A percentile compares a stretch with the other conserved stretches of the same genome.
These are phyloP conservation scores for Camelina sativa DNA, from an alignment of 345 rosid genomes.

Conservation along the genomic window DNA sequence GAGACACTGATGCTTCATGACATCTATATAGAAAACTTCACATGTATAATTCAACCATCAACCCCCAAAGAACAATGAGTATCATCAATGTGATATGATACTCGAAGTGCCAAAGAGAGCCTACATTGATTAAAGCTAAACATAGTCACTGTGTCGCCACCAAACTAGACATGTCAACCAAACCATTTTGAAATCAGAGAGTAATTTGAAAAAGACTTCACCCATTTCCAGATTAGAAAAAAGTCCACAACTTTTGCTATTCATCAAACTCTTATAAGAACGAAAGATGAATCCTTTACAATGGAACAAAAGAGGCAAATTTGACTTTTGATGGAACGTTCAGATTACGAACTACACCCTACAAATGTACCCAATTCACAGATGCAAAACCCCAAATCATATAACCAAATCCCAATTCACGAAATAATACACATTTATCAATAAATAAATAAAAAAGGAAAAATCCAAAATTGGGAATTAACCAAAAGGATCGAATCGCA, in stretches of 20 bases:
- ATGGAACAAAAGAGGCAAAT: not conserved
- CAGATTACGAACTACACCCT: not conserved
- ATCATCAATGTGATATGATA: not conserved
- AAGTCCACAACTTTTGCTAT: not conserved
- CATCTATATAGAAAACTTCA: not conserved
- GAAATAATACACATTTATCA: slow-evolving; percentile 2
- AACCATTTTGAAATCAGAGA: slow-evolving; percentile 1
- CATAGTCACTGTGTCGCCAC: not conserved
- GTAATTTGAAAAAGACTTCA: no score
- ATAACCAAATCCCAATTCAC: slow-evolving; percentile 9
- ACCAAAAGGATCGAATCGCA: not conserved
- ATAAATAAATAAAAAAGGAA: no score
- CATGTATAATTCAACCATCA: not conserved
- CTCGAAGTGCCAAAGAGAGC: not conserved
- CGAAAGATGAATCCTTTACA: no score
- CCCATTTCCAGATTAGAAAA: not conserved
- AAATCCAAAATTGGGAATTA: not conserved
- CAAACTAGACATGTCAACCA: not conserved
- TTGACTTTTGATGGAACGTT: not conserved
- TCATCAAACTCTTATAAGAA: not conserved
- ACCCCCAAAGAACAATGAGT: not conserved
- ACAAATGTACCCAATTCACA: not conserved
- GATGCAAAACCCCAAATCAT: not conserved
- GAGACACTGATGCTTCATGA: not conserved
- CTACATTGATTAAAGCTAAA: not conserved